Base-by-base conservation (phyloP, 371 early-diverging fungal genomes). In the Smittium culicis region DNA sequence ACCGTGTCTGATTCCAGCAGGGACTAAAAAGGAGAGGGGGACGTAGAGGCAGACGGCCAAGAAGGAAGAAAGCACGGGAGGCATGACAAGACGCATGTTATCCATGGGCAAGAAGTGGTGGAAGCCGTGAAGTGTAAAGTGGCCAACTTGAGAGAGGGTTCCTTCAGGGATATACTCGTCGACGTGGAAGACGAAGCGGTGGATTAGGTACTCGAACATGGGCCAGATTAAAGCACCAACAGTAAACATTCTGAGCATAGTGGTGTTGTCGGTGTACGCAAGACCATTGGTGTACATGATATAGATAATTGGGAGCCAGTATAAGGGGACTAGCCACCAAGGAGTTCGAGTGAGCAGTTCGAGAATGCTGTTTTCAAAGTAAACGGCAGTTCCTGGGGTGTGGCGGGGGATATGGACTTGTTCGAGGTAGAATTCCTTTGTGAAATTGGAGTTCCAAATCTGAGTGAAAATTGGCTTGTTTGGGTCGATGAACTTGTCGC, bases 81-180 rank as follows among this genome's bases (percentile, higher is more conserved):
- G 97, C 92, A 96, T 91, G 8, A 96, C 97, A 35, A 96, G 80
- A 3, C 97, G 87, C 79, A 92, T 88, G 87, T 84, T 83, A 73
- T 96, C 96, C 94, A 95, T 95, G 0, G 96, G 96, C 64, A 96
- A 72, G 73, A 85, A 94, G 78, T 96, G 96, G 78, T 96, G 96
- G 34, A 96, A 87, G 35, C 96, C 96, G 71, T 96, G 96, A 24
- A 94, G 75, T 67, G 88, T 71, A 71, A 96, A 96, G 72, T 96
- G 96, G 1, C 84, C 71, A 20, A 82, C 58, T 66, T 91, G 80
- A n/a, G 85, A 83, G 29, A 82, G 66, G 28, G 84, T 87, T 67
- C 88, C 81, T 72, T 95, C 92, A 33, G 96, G 96, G 68, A 96
- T 72, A 32, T 80, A 74, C 16, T 86, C 85, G 69, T 96, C 96